Evolutionary conservation across 352 stramenopile genomes (phyloP), one percentile per base, ranked within the genome.

Genomic region (Globisporangium nunn): DNA sequence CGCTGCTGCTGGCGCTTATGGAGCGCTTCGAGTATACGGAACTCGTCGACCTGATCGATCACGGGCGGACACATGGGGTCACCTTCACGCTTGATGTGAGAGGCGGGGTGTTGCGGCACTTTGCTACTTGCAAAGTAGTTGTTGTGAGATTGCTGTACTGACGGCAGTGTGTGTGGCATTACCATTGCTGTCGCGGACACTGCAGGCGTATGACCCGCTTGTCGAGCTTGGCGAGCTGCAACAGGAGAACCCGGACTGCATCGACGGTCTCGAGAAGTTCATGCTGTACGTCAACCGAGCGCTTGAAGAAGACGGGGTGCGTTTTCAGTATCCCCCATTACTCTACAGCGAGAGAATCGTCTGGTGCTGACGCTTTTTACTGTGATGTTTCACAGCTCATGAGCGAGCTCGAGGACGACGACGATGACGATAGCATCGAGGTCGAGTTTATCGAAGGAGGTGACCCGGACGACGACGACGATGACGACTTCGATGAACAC

Each of bases 161-260:
- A 39, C 29, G 8, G 11, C 10, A 11, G 14, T 31, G 15, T 33
- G 15, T 33, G 29, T 23, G 28, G 30, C 8, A 8, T 51, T 44
- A 14, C 29, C 46, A 17, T 39, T 56, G 31, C 10, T 60, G 52
- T 46, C 30, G 47, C 61, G 51, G 41, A 5, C 58, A 50, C 43
- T 35, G 47, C 29, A 91, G 80, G 78, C 71, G 57, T 91, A 88
- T 64, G 76, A 85, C 54, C 64, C 71, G 50, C 57, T 91, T 10
- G 74, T 91, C 46, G 67, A 82, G 48, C 52, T 87, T 6, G 72
- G 68, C 18, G 63, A 83, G 47, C 48, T 78, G 49, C 74, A 85
- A 8, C 61, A 67, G 33, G 71, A 81, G n/a, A 61, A 72, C 40
- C 59, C 59, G 23, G 67, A 79, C 51, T 71, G 75, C 53, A 67